Conservation (phyloP, 169 alveolate species). For the Cryptosporidium canis region DNA sequence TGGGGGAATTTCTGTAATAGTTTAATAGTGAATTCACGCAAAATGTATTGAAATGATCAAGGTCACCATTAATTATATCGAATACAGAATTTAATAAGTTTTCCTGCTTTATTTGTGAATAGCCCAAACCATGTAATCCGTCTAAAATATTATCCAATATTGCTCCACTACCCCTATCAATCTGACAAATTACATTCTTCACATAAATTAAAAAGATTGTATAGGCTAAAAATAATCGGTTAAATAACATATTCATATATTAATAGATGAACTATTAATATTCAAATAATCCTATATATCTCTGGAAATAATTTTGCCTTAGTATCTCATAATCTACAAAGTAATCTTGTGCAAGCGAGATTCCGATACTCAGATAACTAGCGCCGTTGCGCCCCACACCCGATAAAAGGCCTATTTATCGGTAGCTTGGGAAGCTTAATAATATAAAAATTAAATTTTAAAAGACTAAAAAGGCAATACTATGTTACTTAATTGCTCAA, state of each 20-base stretch:
- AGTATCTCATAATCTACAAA: slow-evolving; percentile 4
- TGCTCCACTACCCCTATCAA: slow-evolving; percentile 4
- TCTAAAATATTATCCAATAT: background rate
- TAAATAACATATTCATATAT: slow-evolving; percentile 28
- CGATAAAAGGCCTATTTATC: background rate
- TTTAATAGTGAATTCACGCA: slow-evolving; percentile 55
- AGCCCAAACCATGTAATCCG: slow-evolving; percentile 44
- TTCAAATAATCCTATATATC: background rate
- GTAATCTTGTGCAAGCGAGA: background rate
- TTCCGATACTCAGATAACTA: slow-evolving; percentile 38
- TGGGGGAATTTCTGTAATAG: slow-evolving; percentile 14
- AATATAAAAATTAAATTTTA: background rate
- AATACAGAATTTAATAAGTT: background rate
- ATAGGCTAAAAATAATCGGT: background rate
- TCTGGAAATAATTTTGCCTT: background rate
- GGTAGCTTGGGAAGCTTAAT: too few relatives aligned
- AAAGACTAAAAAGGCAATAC: background rate
- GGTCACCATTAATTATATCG: slow-evolving; percentile 15
- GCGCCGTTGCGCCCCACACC: slow-evolving; percentile 47
- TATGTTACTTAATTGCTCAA: background rate
- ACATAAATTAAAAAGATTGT: background rate
- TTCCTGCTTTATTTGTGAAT: slow-evolving; percentile 32
- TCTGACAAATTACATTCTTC: slow-evolving; percentile 1
- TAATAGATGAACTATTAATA: slow-evolving; percentile 45
- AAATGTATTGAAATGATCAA: slow-evolving; percentile 41